Percentiles rank a stretch among this genome's conserved stretches.
These are phyloP conservation scores for Hypomontagnella monticulosa DNA, from an alignment of 495 filamentous ascomycete species.

Conservation along the genomic window DNA sequence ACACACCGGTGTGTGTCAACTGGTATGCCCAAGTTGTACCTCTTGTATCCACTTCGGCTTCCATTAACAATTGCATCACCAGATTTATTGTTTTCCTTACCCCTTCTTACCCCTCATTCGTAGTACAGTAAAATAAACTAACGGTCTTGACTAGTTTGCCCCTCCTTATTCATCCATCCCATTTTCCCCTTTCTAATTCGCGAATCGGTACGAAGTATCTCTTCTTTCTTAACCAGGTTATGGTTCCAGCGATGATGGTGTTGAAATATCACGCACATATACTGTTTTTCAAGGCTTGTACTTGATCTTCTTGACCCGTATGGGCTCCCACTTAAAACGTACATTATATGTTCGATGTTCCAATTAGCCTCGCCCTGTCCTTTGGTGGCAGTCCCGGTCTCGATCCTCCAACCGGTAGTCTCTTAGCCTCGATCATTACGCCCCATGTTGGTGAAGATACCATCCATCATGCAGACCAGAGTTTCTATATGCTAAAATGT, in stretches of 20 bases:
- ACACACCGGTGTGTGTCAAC: constrained; percentile 10
- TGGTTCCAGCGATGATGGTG: background rate
- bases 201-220: background rate
- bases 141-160: constrained; percentile 16
- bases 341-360: too few species aligned
- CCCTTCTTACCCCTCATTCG: constrained; percentile 24
- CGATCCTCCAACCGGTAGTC: constrained; percentile 2
- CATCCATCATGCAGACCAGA: background rate
- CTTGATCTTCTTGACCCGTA: background rate
- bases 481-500: background rate
- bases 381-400: background rate
- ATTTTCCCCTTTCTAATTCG: constrained; percentile 2
- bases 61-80: constrained; percentile 29
- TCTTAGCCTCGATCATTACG: background rate
- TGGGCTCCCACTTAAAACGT: too few species aligned
- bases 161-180: constrained; percentile 13
- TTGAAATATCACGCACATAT: constrained; percentile 14
- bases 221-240: background rate
- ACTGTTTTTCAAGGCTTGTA: background rate
- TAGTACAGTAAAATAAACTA: background rate
- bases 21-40: too few species aligned
- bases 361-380: background rate
- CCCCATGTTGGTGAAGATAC: background rate
- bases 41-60: constrained; percentile 24
- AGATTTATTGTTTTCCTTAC: background rate